Percentiles rank a stretch among this genome's conserved stretches.
These are phyloP conservation scores for Cladosporium colombiae DNA, from an alignment of 2,329 filamentous ascomycete species.

Conservation along the genomic window DNA sequence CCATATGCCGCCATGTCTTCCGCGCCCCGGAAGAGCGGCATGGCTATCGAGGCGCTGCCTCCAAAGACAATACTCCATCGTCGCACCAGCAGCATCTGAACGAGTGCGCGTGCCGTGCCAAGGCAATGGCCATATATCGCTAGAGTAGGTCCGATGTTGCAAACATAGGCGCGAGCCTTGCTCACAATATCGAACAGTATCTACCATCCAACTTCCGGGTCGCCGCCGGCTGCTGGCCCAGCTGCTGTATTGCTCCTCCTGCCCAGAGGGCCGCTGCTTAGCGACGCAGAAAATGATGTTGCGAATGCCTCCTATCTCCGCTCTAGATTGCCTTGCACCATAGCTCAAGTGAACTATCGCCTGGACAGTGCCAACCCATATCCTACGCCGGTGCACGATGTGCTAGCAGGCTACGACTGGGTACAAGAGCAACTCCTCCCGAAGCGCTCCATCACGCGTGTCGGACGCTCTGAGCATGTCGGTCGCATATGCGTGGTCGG, in stretches of 20 bases:
- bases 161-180: neutral
- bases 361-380: constrained; percentile 40
- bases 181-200: constrained; percentile 23
- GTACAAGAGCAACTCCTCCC: constrained; percentile 41
- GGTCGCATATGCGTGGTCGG: constrained; percentile 48
- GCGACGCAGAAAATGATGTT: constrained; percentile 35
- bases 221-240: constrained; percentile 34
- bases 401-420: constrained; percentile 51
- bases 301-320: constrained; percentile 38
- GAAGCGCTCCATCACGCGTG: constrained; percentile 29
- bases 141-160: constrained; percentile 39
- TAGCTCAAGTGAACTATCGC: constrained; percentile 51
- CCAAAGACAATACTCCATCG: neutral
- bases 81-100: constrained; percentile 17
- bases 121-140: constrained; percentile 45
- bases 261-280: constrained; percentile 44
- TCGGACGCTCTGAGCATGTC: constrained; percentile 31
- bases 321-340: constrained; percentile 40
- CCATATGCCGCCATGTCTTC: constrained; percentile 15
- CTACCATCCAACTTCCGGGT: constrained; percentile 24
- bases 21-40: constrained; percentile 12
- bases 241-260: constrained; percentile 41
- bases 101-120: constrained; percentile 40
- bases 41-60: neutral
- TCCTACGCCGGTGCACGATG: constrained; percentile 51